These are phyloP conservation scores for Cyberlindnera petersonii DNA, from an alignment of 805 yeast genomes.

Conservation along the genomic window DNA sequence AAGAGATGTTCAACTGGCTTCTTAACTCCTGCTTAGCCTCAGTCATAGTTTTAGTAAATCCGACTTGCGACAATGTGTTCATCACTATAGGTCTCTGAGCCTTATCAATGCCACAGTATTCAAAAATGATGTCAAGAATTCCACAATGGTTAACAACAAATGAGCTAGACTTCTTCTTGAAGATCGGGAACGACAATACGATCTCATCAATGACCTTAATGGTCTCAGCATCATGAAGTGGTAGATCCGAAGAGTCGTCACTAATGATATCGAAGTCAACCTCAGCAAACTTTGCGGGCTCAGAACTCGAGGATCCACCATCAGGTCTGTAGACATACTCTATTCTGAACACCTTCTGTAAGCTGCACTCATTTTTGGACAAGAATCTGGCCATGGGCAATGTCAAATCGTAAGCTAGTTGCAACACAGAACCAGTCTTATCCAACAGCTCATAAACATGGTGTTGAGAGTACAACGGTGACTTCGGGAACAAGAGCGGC, in stretches of 20 bases:
- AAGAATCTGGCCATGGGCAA: constrained; percentile 84
- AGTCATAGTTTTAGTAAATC: constrained; percentile 59
- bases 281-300: constrained; percentile 75
- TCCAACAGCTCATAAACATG: constrained; percentile 79
- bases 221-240: constrained; percentile 82
- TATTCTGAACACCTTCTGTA: constrained; percentile 63
- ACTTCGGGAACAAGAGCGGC: constrained; percentile 74
- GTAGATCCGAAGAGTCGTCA: constrained; percentile 40
- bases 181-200: constrained; percentile 60
- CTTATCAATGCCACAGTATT: constrained; percentile 75
- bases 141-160: constrained; percentile 79
- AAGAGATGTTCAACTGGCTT: constrained; percentile 68
- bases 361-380: constrained; percentile 55
- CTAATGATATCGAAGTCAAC: constrained; percentile 78
- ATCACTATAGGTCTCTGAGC: constrained; percentile 70
- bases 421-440: constrained; percentile 80
- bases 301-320: constrained; percentile 52
- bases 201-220: constrained; percentile 79
- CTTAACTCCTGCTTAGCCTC: constrained; percentile 55
- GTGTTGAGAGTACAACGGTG: constrained; percentile 63
- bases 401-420: constrained; percentile 84
- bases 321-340: constrained; percentile 80
- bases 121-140: constrained; percentile 68
- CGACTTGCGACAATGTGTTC: constrained; percentile 70
- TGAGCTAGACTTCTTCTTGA: constrained; percentile 49